phyloP scores from a whole-genome alignment of 176 grass and related monocot species.

The Metroxylon sagu region DNA sequence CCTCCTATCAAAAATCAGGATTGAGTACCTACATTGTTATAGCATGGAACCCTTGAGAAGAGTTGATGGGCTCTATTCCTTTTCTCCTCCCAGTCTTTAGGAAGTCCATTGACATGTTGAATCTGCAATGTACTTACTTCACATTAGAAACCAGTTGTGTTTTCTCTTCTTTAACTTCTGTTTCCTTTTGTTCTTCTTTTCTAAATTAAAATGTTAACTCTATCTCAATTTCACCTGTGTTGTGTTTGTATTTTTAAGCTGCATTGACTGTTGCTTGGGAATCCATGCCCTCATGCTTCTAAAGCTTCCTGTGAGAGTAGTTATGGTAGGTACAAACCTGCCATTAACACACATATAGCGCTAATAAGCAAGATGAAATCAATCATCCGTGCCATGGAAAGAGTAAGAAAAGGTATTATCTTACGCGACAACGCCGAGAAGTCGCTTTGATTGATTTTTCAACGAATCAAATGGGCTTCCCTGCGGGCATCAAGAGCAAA shows the following conservation, averaged over 20 bases:
- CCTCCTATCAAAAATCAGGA: neutral
- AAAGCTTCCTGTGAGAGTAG: slow-evolving; percentile 60
- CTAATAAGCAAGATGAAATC: neutral
- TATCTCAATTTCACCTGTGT: slow-evolving; percentile 25
- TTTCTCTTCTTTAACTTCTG: no score
- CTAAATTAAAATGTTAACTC: no score
- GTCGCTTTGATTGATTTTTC: slow-evolving; percentile 57
- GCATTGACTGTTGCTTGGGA: slow-evolving; percentile 61
- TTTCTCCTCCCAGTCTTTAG: slow-evolving; percentile 72
- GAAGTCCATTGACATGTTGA: slow-evolving; percentile 62
- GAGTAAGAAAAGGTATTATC: slow-evolving; percentile 12
- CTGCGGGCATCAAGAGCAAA: slow-evolving; percentile 15
- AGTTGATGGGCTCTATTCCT: slow-evolving; percentile 46
- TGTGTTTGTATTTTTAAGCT: slow-evolving; percentile 46
- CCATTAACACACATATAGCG: slow-evolving; percentile 5
- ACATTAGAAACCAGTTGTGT: neutral
- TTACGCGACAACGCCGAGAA: slow-evolving; percentile 65
- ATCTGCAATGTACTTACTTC: slow-evolving; percentile 32
- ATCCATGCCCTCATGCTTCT: slow-evolving; percentile 76
- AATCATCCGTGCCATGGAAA: no score
- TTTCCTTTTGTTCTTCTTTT: no score
- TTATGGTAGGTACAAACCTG: slow-evolving; percentile 73
- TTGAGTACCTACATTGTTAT: slow-evolving; percentile 52
- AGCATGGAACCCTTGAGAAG: slow-evolving; percentile 66
- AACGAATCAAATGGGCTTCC: slow-evolving; percentile 38